Base-by-base conservation (phyloP, 1,139 yeast genomes). In the Oligophagozyma castellii region DNA sequence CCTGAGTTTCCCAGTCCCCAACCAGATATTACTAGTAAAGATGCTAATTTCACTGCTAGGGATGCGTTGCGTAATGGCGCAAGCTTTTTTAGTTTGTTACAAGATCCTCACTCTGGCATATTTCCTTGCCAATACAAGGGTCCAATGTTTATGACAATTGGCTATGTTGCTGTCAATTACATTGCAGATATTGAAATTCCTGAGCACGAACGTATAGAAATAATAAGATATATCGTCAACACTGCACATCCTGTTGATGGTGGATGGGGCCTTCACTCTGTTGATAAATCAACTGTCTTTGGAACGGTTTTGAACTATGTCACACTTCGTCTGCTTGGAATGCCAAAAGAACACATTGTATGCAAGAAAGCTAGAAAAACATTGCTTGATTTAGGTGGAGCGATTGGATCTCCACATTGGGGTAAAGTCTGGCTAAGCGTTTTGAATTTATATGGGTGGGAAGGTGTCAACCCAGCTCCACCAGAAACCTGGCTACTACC, bases 261-360 rank as follows among this genome's bases (percentile, higher is more conserved):
- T n/a, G 99, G 98, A 1, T 92, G 99, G 98, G 98, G 96, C 0
- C 63, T 92, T 29, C 96, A 89, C 49, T 70, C 84, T 3, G 74
- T 71, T 28, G 98, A 89, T 48, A 89, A 86, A 51, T 76, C 93
- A 5, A 92, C 98, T 0, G 92, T 92, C 41, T 86, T 84, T 52
- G 98, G 99, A 4, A 92, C 99, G 2, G 65, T 84, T 1, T 69
- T 89, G 47, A 84, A 84, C 55, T 92, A 92, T 52, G 76, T 89
- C 5, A 59, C 63, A 18, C 61, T 89, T 34, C 64, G 99, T 35
- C 55, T 92, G 6, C 53, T 89, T 33, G 98, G 98, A 0, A 48
- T 92, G 44, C 56, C 68, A 1, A 61, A 70, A 1, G 71, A 70
- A 38, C 95, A 89, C 50, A 77, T 79, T 1, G 93, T 81, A 1